A percentile compares a stretch with the other conserved stretches of the same genome.
These are phyloP conservation scores for Fusarium veterinarium DNA, from an alignment of 2,329 filamentous ascomycete species.

Conservation along the genomic window DNA sequence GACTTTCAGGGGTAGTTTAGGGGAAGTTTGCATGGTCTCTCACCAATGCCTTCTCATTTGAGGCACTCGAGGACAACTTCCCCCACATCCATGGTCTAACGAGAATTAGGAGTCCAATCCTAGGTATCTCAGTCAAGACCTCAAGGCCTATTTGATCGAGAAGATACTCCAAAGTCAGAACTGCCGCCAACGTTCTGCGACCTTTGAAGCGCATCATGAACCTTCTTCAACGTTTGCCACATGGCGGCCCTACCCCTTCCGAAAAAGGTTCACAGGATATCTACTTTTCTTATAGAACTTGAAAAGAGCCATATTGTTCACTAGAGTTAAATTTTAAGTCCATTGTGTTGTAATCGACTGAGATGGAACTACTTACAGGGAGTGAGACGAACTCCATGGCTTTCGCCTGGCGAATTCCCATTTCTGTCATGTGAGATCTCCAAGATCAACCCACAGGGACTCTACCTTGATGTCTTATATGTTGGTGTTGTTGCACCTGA, in stretches of 20 bases:
- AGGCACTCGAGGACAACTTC: background rate
- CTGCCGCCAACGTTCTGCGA: accelerated
- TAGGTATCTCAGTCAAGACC: background rate
- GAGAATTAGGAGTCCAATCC: accelerated
- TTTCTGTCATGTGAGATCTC: background rate
- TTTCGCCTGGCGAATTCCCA: background rate
- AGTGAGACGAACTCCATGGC: background rate
- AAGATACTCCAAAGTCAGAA: background rate
- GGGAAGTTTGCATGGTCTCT: accelerated
- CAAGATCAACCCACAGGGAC: background rate
- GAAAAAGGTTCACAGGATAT: background rate
- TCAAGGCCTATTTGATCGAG: background rate
- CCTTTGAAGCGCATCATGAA: background rate
- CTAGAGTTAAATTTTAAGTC: accelerated
- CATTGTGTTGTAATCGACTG: accelerated
- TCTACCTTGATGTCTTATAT: background rate
- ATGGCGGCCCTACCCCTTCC: accelerated
- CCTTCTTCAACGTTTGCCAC: accelerated
- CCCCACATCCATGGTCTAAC: accelerated
- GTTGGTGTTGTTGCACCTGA: no score
- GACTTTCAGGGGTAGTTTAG: accelerated
- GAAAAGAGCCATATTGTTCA: background rate
- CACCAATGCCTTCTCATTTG: accelerated
- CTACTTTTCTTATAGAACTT: accelerated
- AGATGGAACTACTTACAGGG: accelerated